Conservation (phyloP, 2,329 filamentous ascomycete genomes). For the Talaromyces albobiverticillius region DNA sequence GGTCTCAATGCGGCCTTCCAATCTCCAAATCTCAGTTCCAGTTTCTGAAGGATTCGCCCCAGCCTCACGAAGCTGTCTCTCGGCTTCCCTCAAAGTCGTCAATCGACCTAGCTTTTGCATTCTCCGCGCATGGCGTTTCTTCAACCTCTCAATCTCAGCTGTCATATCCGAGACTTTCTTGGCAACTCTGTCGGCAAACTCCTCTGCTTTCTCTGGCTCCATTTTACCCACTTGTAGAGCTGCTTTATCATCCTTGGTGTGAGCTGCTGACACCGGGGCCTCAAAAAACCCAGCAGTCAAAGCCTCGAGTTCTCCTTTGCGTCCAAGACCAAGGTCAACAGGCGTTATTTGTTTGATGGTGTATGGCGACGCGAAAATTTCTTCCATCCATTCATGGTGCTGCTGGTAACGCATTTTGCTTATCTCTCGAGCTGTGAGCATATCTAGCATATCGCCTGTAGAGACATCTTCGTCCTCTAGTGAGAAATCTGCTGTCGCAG, state of each 20-base stretch:
- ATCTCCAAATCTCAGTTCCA: conserved; percentile 60
- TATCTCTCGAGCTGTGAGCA: conserved; percentile 84
- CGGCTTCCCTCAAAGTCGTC: conserved; percentile 68
- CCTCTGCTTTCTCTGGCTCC: conserved; percentile 72
- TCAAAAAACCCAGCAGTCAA: conserved; percentile 86
- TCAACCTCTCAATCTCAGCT: conserved; percentile 80
- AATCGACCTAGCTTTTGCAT: conserved; percentile 72
- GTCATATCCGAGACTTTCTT: conserved; percentile 71
- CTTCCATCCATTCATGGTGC: conserved; percentile 99
- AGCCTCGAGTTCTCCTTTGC: conserved; percentile 75
- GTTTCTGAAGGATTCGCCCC: conserved; percentile 55
- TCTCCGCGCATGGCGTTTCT: conserved; percentile 70
- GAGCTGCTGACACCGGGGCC: conserved; percentile 41
- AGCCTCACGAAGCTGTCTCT: conserved; percentile 69
- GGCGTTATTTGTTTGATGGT: conserved; percentile 80
- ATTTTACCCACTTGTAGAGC: conserved; percentile 57
- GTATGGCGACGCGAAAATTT: conserved; percentile 89
- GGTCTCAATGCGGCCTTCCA: conserved; percentile 53
- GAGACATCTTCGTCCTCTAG: conserved; percentile 88
- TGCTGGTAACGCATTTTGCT: conserved; percentile 84
- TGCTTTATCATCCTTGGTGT: conserved; percentile 28
- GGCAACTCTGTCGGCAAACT: conserved; percentile 76
- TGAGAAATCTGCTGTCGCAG: conserved; percentile 43
- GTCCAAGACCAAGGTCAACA: conserved; percentile 79
- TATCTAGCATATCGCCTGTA: conserved; percentile 84